Percentiles rank a stretch among this genome's conserved stretches.
Conservation (phyloP, 2,329 filamentous ascomycete genomes). For the Stachybotrys echinatus region DNA sequence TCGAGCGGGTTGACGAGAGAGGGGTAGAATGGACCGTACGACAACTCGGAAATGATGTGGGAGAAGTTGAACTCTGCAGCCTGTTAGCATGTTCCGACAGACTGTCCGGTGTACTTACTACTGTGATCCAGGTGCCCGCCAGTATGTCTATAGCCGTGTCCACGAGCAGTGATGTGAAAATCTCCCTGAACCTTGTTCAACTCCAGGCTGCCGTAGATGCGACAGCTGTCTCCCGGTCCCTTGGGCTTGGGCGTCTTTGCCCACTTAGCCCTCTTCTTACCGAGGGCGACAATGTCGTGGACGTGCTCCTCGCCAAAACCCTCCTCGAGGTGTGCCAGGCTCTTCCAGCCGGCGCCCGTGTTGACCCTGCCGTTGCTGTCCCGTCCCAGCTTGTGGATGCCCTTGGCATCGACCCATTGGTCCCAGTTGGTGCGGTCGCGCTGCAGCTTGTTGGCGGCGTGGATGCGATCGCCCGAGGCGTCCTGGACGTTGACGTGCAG, state of each 20-base stretch:
- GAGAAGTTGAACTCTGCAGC: constrained; percentile 87
- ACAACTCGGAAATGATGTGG: constrained; percentile 92
- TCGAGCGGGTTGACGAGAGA: constrained; percentile 91
- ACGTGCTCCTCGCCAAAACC: constrained; percentile 78
- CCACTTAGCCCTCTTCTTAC: constrained; percentile 58
- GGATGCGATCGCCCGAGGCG: constrained; percentile 83
- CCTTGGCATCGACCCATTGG: constrained; percentile 72
- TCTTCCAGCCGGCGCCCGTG: constrained; percentile 53
- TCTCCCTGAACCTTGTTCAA: constrained; percentile 97
- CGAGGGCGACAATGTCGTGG: constrained; percentile 78
- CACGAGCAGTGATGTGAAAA: constrained; percentile 93
- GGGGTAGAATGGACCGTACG: constrained; percentile 95
- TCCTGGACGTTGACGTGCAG: constrained; percentile 98
- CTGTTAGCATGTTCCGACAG: constrained; percentile 11
- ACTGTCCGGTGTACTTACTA: constrained; percentile 43
- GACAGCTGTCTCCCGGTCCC: constrained; percentile 65
- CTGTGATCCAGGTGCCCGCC: constrained; percentile 75
- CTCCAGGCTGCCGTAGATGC: constrained; percentile 84
- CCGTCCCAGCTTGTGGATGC: constrained; percentile 54
- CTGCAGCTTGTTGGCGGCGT: constrained; percentile 69
- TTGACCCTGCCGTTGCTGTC: constrained; percentile 50
- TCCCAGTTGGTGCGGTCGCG: constrained; percentile 76
- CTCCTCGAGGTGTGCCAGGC: constrained; percentile 47
- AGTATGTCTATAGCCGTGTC: constrained; percentile 86
- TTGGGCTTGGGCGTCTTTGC: constrained; percentile 69